Conservation (phyloP, 352 stramenopile species). For the Globisporangium okanoganense region DNA sequence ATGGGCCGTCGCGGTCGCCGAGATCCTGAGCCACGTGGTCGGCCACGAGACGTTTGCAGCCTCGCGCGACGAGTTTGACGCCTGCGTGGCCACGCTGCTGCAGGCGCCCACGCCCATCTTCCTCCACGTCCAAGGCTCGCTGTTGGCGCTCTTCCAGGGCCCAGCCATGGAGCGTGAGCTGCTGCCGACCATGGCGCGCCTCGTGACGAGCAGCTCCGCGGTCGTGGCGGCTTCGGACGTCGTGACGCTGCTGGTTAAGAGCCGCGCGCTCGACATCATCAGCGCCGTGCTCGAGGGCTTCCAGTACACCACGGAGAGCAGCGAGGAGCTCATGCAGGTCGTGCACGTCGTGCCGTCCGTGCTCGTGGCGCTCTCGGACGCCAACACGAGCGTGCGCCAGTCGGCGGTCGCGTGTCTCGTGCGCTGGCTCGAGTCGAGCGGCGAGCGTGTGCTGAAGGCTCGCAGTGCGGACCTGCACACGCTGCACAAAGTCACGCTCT, state of each 20-base stretch:
- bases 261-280: constrained; percentile 60
- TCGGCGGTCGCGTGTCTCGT: constrained; percentile 57
- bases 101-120: constrained; percentile 61
- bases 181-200: constrained; percentile 57
- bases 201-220: constrained; percentile 16
- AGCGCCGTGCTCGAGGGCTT: constrained; percentile 57
- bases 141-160: constrained; percentile 52
- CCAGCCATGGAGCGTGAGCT: constrained; percentile 41
- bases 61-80: constrained; percentile 57
- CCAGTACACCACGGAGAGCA: constrained; percentile 27
- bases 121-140: constrained; percentile 47
- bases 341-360: constrained; percentile 55
- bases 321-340: constrained; percentile 40
- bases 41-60: constrained; percentile 32
- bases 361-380: constrained; percentile 59
- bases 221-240: constrained; percentile 32
- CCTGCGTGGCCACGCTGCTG: constrained; percentile 57
- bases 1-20: constrained; percentile 34
- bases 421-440: constrained; percentile 37
- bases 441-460: constrained; percentile 17
- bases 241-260: constrained; percentile 49
- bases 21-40: constrained; percentile 46
- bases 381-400: constrained; percentile 46
- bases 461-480: constrained; percentile 26
- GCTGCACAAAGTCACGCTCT: constrained; percentile 29